phyloP scores from a whole-genome alignment of 805 yeast species.

The Candida krabiensis region DNA sequence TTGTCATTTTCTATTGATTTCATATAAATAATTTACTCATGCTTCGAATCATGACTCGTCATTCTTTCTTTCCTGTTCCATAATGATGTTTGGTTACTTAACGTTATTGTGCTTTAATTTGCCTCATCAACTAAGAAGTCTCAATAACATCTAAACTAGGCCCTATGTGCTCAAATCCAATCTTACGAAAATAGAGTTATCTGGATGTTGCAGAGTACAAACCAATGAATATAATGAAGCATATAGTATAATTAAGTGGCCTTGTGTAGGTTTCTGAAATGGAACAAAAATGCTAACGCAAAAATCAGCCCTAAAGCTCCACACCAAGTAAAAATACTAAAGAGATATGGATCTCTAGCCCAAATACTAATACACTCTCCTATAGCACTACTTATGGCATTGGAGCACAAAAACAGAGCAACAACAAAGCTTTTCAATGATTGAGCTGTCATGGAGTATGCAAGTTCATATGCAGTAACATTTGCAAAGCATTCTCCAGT shows the following conservation, averaged over 20 bases:
- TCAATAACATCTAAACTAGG: too few relatives aligned
- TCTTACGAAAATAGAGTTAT: too few relatives aligned
- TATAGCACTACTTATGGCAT: constrained; percentile 48
- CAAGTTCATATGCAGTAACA: constrained; percentile 53
- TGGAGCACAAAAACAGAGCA: constrained; percentile 39
- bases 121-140: too few relatives aligned
- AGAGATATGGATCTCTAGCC: constrained; percentile 40
- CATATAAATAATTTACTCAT: too few relatives aligned
- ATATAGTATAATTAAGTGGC: too few relatives aligned
- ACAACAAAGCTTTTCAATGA: constrained; percentile 51
- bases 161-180: too few relatives aligned
- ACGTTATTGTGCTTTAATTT: too few relatives aligned
- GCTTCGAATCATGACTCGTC: too few relatives aligned
- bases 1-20: background rate
- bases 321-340: constrained; percentile 37
- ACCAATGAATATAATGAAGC: too few relatives aligned
- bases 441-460: constrained; percentile 52
- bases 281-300: constrained; percentile 22
- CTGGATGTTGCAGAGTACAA: too few relatives aligned
- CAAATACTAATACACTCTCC: constrained; percentile 40
- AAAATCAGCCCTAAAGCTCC: constrained; percentile 34
- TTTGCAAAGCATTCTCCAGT: constrained; percentile 54
- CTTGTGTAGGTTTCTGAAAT: constrained; percentile 18
- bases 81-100: too few relatives aligned
- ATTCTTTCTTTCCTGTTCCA: too few relatives aligned